Conservation (phyloP, 805 yeast genomes). For the Wickerhamomyces canadensis region DNA sequence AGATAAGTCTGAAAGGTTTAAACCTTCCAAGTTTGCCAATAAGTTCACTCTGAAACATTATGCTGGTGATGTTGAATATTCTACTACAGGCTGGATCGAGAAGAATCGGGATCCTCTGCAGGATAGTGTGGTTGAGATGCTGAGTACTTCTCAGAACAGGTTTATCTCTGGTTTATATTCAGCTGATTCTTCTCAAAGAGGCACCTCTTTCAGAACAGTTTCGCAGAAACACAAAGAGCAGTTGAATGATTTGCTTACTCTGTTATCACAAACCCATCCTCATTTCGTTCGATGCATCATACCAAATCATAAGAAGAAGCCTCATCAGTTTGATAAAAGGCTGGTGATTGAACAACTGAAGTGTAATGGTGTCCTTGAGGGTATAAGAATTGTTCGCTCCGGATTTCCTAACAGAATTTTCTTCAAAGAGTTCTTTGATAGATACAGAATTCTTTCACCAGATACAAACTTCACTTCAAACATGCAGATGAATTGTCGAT, state of each 20-base stretch:
- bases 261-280: constrained; percentile 78
- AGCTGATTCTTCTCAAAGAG: constrained; percentile 28
- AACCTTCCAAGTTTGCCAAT: constrained; percentile 63
- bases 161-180: constrained; percentile 55
- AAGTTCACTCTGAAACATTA: constrained; percentile 88
- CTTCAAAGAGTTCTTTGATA: constrained; percentile 69
- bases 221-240: constrained; percentile 90
- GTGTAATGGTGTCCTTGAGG: constrained; percentile 97
- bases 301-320: constrained; percentile 74
- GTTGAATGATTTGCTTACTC: constrained; percentile 61
- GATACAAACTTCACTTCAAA: constrained; percentile 38
- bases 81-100: constrained; percentile 87
- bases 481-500: constrained; percentile 62
- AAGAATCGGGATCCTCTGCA: constrained; percentile 92
- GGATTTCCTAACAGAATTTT: constrained; percentile 93
- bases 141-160: constrained; percentile 49
- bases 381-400: constrained; percentile 93
- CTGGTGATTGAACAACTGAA: constrained; percentile 84
- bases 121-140: constrained; percentile 59
- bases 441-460: constrained; percentile 67
- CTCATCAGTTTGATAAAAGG: constrained; percentile 65
- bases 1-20: constrained; percentile 49
- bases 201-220: constrained; percentile 61
- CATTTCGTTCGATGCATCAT: constrained; percentile 95
- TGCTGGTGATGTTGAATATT: constrained; percentile 95